phyloP scores from a whole-genome alignment of 2,329 filamentous ascomycete species.

The Penicillium sumatraense region DNA sequence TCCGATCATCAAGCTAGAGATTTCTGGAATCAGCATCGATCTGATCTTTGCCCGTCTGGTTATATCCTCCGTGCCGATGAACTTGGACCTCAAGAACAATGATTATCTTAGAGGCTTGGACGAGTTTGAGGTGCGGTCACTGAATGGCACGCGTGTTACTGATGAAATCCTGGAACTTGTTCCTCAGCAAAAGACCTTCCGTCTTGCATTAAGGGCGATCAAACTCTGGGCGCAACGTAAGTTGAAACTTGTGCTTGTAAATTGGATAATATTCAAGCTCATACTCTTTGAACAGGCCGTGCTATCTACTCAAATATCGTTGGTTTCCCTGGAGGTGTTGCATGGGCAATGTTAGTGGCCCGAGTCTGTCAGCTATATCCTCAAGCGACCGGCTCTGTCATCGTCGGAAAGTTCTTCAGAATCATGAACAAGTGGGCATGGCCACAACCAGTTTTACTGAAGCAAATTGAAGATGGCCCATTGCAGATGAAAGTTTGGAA shows the following conservation, averaged over 20 bases:
- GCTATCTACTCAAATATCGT: conserved; percentile 96
- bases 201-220: conserved; percentile 84
- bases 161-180: conserved; percentile 89
- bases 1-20: conserved; percentile 96
- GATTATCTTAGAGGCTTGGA: conserved; percentile 83
- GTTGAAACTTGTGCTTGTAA: conserved; percentile 18
- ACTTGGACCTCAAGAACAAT: conserved; percentile 80
- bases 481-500: conserved; percentile 92
- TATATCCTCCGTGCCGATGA: conserved; percentile 71
- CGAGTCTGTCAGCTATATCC: conserved; percentile 96
- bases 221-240: conserved; percentile 90
- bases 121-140: conserved; percentile 81
- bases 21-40: conserved; percentile 90
- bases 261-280: not conserved
- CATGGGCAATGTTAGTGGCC: conserved; percentile 97
- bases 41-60: conserved; percentile 82
- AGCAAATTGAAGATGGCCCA: conserved; percentile 80
- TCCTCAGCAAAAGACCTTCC: conserved; percentile 87
- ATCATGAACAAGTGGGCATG: conserved; percentile 91
- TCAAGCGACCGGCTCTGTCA: conserved; percentile 82
- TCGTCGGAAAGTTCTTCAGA: conserved; percentile 92
- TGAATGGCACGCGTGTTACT: conserved; percentile 94
- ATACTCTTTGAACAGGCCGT: conserved; percentile 55
- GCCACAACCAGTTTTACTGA: conserved; percentile 91
- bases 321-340: conserved; percentile 94